Conservation (phyloP, 768 basidiomycete genomes). For the Obba rivulosa region DNA sequence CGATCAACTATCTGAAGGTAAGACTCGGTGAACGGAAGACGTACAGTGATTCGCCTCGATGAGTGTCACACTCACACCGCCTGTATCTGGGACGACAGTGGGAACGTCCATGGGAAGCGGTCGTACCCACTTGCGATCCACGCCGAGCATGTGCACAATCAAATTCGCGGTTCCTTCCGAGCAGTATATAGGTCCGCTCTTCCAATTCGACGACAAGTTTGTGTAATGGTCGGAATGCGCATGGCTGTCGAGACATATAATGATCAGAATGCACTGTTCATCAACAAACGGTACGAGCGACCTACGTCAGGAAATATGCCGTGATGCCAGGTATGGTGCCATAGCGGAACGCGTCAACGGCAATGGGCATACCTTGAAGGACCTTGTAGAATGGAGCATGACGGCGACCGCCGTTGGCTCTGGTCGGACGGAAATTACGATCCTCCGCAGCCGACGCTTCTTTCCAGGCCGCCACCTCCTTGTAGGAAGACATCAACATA, state of each 20-base stretch:
- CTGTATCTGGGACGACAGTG: conserved; percentile 71
- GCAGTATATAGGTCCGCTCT: conserved; percentile 91
- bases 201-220: conserved; percentile 84
- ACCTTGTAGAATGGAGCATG: conserved; percentile 96
- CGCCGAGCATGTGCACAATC: conserved; percentile 85
- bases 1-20: neutral
- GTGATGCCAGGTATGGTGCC: conserved; percentile 85
- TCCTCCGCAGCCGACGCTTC: conserved; percentile 59
- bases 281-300: neutral
- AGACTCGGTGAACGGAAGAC: conserved; percentile 8
- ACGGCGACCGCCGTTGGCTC: conserved; percentile 48
- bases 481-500: conserved; percentile 83
- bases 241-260: conserved; percentile 46
- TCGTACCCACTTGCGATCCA: conserved; percentile 85
- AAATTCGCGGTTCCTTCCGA: conserved; percentile 91
- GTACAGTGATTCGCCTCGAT: conserved; percentile 97
- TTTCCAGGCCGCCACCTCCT: conserved; percentile 81
- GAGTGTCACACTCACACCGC: conserved; percentile 83
- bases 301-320: conserved; percentile 87
- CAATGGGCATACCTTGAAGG: conserved; percentile 94
- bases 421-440: conserved; percentile 38
- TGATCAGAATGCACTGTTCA: too few species aligned
- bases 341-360: conserved; percentile 96
- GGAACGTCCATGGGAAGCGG: conserved; percentile 79
- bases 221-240: conserved; percentile 98